phyloP scores from a whole-genome alignment of 768 basidiomycete species.

The Mycena metata region DNA sequence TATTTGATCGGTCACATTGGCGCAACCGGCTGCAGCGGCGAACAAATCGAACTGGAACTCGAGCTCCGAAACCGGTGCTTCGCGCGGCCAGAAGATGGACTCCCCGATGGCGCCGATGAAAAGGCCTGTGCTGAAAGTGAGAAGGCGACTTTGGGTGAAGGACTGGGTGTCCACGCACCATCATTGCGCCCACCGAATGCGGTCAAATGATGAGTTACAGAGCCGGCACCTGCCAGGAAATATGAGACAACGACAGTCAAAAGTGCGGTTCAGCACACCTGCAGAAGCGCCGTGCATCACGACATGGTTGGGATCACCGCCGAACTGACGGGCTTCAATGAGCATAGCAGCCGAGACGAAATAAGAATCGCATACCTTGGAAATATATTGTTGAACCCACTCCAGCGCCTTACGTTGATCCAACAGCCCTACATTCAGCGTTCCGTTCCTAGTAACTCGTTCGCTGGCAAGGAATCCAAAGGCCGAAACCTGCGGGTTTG shows the following conservation, averaged over 20 bases:
- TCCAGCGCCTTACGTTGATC: slow-evolving; percentile 28
- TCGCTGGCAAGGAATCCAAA: slow-evolving; percentile 29
- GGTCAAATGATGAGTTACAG: slow-evolving; percentile 28
- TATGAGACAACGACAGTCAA: slow-evolving; percentile 17
- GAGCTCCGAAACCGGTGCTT: slow-evolving; percentile 22
- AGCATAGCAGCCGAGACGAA: slow-evolving; percentile 15
- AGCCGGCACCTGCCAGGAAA: slow-evolving; percentile 24
- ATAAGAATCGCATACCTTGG: slow-evolving; percentile 24
- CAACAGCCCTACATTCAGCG: slow-evolving; percentile 25
- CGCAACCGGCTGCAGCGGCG: slow-evolving; percentile 28
- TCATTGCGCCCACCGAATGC: slow-evolving; percentile 30
- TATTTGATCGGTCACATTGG: slow-evolving; percentile 22
- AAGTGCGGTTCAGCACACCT: slow-evolving; percentile 18
- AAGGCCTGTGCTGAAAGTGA: slow-evolving; percentile 21
- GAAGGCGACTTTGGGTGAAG: slow-evolving; percentile 8
- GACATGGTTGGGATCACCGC: slow-evolving; percentile 27
- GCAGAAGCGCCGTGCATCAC: slow-evolving; percentile 30
- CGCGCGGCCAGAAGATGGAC: slow-evolving; percentile 26
- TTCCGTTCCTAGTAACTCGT: slow-evolving; percentile 24
- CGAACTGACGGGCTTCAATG: slow-evolving; percentile 22
- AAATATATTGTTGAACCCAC: slow-evolving; percentile 32
- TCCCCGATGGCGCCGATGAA: slow-evolving; percentile 28
- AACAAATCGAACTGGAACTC: slow-evolving; percentile 34
- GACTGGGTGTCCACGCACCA: slow-evolving; percentile 17
- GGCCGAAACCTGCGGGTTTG: slow-evolving; percentile 20